Evolutionary conservation across 108 stramenopile genomes (phyloP), one percentile per base, ranked within the genome.

Genomic region (Cyclotella kingstonii): DNA sequence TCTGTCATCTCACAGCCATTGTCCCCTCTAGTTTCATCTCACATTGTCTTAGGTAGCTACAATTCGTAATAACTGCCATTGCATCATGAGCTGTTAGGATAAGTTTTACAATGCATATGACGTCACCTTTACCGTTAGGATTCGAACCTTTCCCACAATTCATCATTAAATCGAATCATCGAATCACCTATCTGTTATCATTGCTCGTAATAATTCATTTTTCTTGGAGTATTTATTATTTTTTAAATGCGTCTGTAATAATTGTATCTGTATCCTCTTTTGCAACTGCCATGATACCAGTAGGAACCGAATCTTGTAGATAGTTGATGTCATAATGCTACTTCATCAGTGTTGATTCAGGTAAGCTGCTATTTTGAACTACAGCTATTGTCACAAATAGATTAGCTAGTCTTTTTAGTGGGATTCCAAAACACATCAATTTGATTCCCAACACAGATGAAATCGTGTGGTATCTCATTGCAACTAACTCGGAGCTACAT

Each of bases 191-290:
- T n/a, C n/a, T n/a, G n/a, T n/a, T n/a, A n/a, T n/a, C n/a, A n/a
- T n/a, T n/a, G n/a, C n/a, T n/a, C 17, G 11, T 18, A 50, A 21
- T 50, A 50, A 35, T 11, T 30, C 5, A 5, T 48, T 11, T 22
- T 52, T 56, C 41, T 42, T 54, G 35, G 57, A 14, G 5, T n/a
- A 38, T 50, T 63, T 17, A 23, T 3, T 50, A 10, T 41, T 83
- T 83, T 21, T 75, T 83, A 12, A 83, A 61, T 18, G 66, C 12
- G 28, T 83, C 78, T 17, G 76, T 66, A 14, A 74, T 8, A 40
- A 77, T 82, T 15, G 66, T 77, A n/a, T 58, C 33, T 4, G 45
- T 41, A 42, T 64, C 63, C 17, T 73, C 58, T 27, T 65, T 48
- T 2, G 47, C 60, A 38, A 83, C 54, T 14, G 38, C 42, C 17